Base-by-base conservation (phyloP, 805 yeast species). In the Starmerella scarabaei region DNA sequence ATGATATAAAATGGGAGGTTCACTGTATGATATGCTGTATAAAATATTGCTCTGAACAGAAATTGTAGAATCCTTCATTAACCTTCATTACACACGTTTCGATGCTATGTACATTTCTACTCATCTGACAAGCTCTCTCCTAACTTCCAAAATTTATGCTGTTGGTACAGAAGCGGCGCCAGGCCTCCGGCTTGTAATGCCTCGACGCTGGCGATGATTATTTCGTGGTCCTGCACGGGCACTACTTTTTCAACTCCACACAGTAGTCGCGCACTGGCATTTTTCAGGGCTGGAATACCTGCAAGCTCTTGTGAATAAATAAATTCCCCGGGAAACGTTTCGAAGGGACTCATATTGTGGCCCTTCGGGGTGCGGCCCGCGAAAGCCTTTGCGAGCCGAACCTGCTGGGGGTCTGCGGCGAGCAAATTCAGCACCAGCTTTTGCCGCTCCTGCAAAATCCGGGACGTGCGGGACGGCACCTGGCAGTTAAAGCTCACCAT, bases 401-500 rank as follows among this genome's bases (percentile, higher is more conserved):
- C 77, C 1, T 83, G 67, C 12, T 62, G 61, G 0, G 53, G 44
- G 0, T 69, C 64, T 0, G 94, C 88, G 3, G 73, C 74, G 51
- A 88, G 60, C 20, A 84, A 56, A 57, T 88, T 94, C 9, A 88
- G 62, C 1, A 93, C 93, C 38, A 65, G 60, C 27, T 66, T 65
- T 30, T 65, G 56, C n/a, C 65, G 61, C 52, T 80, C 83, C 21
- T 43, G 38, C 18, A 88, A 61, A 9, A 72, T 63, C 5, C 65
- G 62, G 0, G 93, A 77, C 0, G 97, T 86, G 24, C 77, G 68
- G 4, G 94, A 82, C 0, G 97, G 97, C 12, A 76, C 63, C 58
- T 82, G 93, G 29, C 88, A 63, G 56, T 88, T 88, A 64, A 88
- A 86, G 52, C 83, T 91, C 1, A 88, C 53, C 39, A 86, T 60